A percentile compares a stretch with the other conserved stretches of the same genome.
phyloP scores from a whole-genome alignment of 257 asterid genomes.

The Scutellaria minor region DNA sequence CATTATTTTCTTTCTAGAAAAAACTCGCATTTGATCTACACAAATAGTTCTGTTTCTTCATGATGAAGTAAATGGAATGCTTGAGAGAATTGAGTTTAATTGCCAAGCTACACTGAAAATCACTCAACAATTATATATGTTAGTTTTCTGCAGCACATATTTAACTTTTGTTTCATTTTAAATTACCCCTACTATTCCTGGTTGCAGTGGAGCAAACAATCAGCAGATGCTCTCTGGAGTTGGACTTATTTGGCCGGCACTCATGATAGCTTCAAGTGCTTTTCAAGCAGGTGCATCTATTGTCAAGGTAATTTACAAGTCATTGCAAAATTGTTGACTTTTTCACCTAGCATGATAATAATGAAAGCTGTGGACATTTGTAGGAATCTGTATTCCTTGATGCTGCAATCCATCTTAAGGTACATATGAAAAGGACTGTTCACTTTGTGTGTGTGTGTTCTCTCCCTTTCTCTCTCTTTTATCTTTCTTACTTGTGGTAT shows the following conservation, averaged over 20 bases:
- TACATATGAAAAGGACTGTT: conserved; percentile 24
- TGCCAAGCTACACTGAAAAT: no score
- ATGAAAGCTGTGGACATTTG: conserved; percentile 38
- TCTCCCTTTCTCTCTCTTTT: neutral
- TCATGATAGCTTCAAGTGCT: conserved; percentile 82
- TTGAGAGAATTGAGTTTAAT: no score
- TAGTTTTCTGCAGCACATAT: neutral
- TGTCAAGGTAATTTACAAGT: conserved; percentile 54
- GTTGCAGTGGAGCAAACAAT: conserved; percentile 65
- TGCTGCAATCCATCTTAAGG: conserved; percentile 71
- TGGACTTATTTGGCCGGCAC: conserved; percentile 68
- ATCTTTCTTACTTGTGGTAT: conserved; percentile 16
- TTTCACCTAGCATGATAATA: conserved; percentile 30
- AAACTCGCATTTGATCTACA: neutral
- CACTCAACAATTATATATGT: neutral
- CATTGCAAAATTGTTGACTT: conserved; percentile 1
- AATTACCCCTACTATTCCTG: neutral
- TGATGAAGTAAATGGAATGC: no score
- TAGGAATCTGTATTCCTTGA: conserved; percentile 80
- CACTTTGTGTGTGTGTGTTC: neutral
- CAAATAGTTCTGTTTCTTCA: neutral
- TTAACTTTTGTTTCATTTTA: neutral
- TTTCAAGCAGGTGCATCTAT: conserved; percentile 93
- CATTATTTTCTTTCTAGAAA: conserved; percentile 19
- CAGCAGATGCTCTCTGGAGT: conserved; percentile 71